These are phyloP conservation scores for Lactarius sp. DNA, from an alignment of 768 basidiomycete genomes.

Conservation along the genomic window DNA sequence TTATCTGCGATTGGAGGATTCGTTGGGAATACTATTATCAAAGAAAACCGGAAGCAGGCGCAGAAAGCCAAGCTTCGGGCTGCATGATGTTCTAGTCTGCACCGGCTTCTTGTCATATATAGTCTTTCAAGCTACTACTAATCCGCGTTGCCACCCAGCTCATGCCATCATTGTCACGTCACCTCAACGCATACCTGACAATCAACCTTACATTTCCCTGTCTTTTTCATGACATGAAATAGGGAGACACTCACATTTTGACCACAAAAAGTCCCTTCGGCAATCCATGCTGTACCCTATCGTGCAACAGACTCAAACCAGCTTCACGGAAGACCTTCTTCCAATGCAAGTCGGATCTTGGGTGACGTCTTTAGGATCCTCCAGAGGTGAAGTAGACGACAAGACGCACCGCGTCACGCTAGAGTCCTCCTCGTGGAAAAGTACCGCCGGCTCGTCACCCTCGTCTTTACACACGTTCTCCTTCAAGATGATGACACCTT, in stretches of 20 bases:
- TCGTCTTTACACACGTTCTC: constrained; percentile 79
- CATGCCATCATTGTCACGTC: constrained; percentile 18
- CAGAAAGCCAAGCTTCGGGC: constrained; percentile 57
- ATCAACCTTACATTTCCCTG: not conserved
- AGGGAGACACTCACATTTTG: constrained; percentile 59
- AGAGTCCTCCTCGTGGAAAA: constrained; percentile 85
- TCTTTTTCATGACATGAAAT: not conserved
- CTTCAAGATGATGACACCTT: constrained; percentile 78
- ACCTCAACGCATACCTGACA: constrained; percentile 56
- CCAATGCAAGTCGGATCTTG: constrained; percentile 82
- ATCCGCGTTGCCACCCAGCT: not conserved
- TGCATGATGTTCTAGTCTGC: constrained; percentile 37
- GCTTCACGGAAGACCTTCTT: constrained; percentile 68
- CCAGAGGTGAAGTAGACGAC: not conserved
- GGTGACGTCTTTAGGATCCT: constrained; percentile 12
- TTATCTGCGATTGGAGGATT: constrained; percentile 76
- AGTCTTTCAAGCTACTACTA: not conserved
- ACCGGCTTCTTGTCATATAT: not conserved
- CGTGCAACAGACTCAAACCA: constrained; percentile 62
- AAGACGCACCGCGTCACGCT: constrained; percentile 73
- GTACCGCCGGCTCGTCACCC: constrained; percentile 45
- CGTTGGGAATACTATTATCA: constrained; percentile 68
- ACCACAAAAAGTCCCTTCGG: constrained; percentile 78
- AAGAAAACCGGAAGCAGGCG: constrained; percentile 66
- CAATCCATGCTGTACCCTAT: constrained; percentile 79